A percentile compares a stretch with the other conserved stretches of the same genome.
These are phyloP conservation scores for Blakeslea trispora DNA, from an alignment of 371 early-diverging fungal genomes.

Conservation along the genomic window DNA sequence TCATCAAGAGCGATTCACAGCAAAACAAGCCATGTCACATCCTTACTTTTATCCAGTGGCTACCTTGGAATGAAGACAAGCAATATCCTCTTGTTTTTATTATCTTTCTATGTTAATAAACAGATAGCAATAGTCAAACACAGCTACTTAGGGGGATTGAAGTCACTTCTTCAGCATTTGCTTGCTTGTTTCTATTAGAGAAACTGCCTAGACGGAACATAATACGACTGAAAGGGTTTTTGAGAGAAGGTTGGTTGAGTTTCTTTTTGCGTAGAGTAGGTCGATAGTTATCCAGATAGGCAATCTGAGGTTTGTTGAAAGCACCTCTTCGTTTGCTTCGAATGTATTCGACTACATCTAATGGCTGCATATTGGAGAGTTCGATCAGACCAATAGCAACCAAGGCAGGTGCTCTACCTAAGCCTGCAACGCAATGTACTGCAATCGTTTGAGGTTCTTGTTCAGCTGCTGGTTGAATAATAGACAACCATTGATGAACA, in stretches of 20 bases:
- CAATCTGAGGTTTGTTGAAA: slow-evolving; percentile 77
- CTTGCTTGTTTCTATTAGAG: not conserved
- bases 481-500: slow-evolving; percentile 70
- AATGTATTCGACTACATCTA: slow-evolving; percentile 76
- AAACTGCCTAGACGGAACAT: slow-evolving; percentile 10
- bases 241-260: slow-evolving; percentile 15
- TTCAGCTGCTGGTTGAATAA: slow-evolving; percentile 54
- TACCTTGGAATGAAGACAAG: not conserved
- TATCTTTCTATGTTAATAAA: not conserved
- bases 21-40: slow-evolving; percentile 93
- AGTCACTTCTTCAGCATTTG: not conserved
- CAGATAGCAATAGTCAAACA: slow-evolving; percentile 4
- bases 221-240: slow-evolving; percentile 21
- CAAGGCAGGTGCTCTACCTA: slow-evolving; percentile 74
- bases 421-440: slow-evolving; percentile 85
- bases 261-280: slow-evolving; percentile 31
- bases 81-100: too few species aligned
- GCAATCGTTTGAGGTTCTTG: slow-evolving; percentile 63
- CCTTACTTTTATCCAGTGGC: slow-evolving; percentile 71
- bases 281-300: slow-evolving; percentile 55
- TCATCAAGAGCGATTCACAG: slow-evolving; percentile 94
- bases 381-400: slow-evolving; percentile 83
- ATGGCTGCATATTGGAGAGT: slow-evolving; percentile 66
- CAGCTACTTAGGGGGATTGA: slow-evolving; percentile 22
- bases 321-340: slow-evolving; percentile 79